phyloP scores from a whole-genome alignment of 108 stramenopile genomes.

The Seminavis robusta region DNA sequence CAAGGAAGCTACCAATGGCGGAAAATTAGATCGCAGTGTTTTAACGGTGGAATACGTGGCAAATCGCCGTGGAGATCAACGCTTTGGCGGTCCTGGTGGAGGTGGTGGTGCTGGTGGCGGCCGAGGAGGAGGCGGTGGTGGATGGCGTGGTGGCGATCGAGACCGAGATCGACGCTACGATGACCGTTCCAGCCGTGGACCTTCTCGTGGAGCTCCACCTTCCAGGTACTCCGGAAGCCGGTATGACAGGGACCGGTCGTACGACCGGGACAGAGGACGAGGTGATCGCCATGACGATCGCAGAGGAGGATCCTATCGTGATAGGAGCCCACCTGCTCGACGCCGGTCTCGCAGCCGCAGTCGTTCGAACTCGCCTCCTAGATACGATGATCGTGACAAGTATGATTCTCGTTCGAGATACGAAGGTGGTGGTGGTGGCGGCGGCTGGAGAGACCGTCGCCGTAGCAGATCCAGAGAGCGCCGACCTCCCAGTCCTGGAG shows the following conservation, averaged over 20 bases:
- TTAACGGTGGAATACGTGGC: slow-evolving; percentile 87
- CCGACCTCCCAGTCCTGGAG: no score
- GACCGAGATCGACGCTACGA: slow-evolving; percentile 14
- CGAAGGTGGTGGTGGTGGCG: no score
- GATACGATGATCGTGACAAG: slow-evolving; percentile 7
- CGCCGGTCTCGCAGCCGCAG: slow-evolving; percentile 5
- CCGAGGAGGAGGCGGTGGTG: slow-evolving; percentile 34
- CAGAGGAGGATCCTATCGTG: slow-evolving; percentile 17
- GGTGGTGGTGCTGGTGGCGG: slow-evolving; percentile 27
- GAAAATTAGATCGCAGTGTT: slow-evolving; percentile 79
- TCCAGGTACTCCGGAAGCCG: slow-evolving; percentile 3
- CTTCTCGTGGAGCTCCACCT: slow-evolving; percentile 18
- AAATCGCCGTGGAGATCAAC: slow-evolving; percentile 32
- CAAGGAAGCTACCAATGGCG: slow-evolving; percentile 80
- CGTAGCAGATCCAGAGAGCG: no score
- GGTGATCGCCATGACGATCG: slow-evolving; percentile 7
- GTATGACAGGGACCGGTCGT: slow-evolving; percentile 2
- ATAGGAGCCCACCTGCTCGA: background rate
- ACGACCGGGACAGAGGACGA: slow-evolving; percentile 12
- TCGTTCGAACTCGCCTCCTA: slow-evolving; percentile 22
- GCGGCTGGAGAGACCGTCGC: no score
- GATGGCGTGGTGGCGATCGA: slow-evolving; percentile 19
- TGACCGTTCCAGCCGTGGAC: slow-evolving; percentile 15
- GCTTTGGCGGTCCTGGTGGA: slow-evolving; percentile 25
- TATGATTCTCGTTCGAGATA: no score